Conservation (phyloP, 257 asterid genomes). For the Petrea volubilis region DNA sequence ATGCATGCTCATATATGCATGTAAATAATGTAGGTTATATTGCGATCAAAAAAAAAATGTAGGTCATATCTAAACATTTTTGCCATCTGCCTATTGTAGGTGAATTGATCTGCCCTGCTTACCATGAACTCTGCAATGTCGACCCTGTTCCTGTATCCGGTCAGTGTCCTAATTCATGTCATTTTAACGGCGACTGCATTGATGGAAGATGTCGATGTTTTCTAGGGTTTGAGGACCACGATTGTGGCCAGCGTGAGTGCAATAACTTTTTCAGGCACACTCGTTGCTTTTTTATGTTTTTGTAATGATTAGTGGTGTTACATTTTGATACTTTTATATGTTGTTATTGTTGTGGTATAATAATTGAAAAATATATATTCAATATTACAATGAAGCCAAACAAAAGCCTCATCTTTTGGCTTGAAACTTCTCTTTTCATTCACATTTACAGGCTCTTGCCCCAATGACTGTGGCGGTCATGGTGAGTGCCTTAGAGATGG, state of each 20-base stretch:
- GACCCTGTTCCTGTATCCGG: constrained; percentile 65
- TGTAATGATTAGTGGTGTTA: too few relatives aligned
- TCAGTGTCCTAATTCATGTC: constrained; percentile 82
- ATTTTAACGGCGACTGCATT: constrained; percentile 86
- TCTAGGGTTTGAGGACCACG: constrained; percentile 88
- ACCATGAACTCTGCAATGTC: constrained; percentile 80
- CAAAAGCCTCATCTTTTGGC: background rate
- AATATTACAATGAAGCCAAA: too few relatives aligned
- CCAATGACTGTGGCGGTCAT: constrained; percentile 56
- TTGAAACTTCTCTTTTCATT: background rate
- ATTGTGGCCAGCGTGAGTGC: constrained; percentile 70
- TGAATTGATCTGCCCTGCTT: constrained; percentile 89
- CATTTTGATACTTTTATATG: too few relatives aligned
- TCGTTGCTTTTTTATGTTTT: too few relatives aligned
- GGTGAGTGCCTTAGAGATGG: constrained; percentile 75
- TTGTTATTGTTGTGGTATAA: too few relatives aligned
- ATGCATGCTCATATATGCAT: background rate
- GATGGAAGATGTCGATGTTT: constrained; percentile 87
- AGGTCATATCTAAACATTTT: background rate
- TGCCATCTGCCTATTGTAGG: constrained; percentile 47
- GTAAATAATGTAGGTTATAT: background rate
- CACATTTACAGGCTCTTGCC: constrained; percentile 72
- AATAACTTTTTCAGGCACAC: background rate
- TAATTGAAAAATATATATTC: too few relatives aligned
- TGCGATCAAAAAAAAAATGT: too few relatives aligned